These are phyloP conservation scores for Aspergillus ostianus DNA, from an alignment of 495 filamentous ascomycete species.

Conservation along the genomic window DNA sequence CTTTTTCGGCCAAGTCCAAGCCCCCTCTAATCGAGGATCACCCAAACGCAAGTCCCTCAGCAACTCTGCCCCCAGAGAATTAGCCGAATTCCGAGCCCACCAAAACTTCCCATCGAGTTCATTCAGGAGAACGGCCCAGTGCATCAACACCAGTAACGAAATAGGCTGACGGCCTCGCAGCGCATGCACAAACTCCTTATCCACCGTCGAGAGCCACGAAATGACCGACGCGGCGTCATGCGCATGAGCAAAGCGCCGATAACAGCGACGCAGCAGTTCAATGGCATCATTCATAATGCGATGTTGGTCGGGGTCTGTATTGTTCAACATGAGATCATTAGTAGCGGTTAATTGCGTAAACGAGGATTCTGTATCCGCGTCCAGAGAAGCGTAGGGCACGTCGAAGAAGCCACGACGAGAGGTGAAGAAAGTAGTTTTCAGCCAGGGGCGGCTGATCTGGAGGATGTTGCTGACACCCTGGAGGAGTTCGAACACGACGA, in stretches of 20 bases:
- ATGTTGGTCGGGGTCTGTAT: conserved; percentile 25
- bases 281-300: conserved; percentile 33
- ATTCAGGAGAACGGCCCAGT: conserved; percentile 37
- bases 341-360: conserved; percentile 25
- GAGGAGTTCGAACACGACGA: conserved; percentile 36
- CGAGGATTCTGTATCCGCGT: conserved; percentile 26
- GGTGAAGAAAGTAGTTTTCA: conserved; percentile 29
- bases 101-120: conserved; percentile 35
- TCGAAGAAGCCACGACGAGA: conserved; percentile 22
- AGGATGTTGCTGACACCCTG: conserved; percentile 38
- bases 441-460: conserved; percentile 31
- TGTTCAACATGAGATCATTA: conserved; percentile 26
- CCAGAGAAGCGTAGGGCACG: conserved; percentile 10
- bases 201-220: conserved; percentile 35
- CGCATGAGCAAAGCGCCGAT: conserved; percentile 19
- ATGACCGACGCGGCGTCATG: conserved; percentile 31
- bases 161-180: conserved; percentile 32
- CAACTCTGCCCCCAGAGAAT: conserved; percentile 32
- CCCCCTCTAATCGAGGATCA: conserved; percentile 24
- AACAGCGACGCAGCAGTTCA: conserved; percentile 29
- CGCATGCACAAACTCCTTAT: conserved; percentile 36
- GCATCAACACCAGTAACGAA: conserved; percentile 35
- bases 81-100: conserved; percentile 39
- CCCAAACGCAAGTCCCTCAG: conserved; percentile 19
- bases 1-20: conserved; percentile 32